Percentiles rank a stretch among this genome's conserved stretches.
Evolutionary conservation across 2,329 filamentous ascomycete genomes (phyloP).

Genomic region (Ophiocordyceps polyrhachis-furcata): DNA sequence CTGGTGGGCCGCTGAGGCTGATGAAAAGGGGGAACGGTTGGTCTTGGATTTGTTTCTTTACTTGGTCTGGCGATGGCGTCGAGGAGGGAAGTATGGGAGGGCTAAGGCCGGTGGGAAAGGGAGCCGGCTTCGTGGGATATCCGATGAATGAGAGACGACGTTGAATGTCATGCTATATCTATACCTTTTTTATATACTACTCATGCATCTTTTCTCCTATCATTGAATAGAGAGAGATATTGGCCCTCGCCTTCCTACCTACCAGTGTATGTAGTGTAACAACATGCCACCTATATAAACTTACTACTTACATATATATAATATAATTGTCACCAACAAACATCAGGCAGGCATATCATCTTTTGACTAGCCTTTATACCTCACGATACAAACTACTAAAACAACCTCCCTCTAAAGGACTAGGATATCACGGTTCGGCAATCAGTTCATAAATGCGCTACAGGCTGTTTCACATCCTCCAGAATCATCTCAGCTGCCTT

Average conservation of each 20-base stretch:
- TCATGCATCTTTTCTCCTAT: neutral
- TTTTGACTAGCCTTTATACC: too few species aligned
- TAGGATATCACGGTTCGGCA: too few species aligned
- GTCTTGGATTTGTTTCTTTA: neutral
- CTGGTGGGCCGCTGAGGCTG: constrained; percentile 7
- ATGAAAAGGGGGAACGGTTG: neutral
- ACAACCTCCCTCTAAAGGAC: too few species aligned
- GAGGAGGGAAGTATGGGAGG: neutral
- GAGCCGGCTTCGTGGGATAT: neutral
- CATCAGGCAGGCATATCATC: too few species aligned
- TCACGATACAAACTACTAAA: too few species aligned
- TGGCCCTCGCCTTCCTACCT: too few species aligned
- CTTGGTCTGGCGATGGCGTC: neutral
- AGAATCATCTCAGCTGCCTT: constrained; percentile 13
- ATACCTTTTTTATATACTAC: neutral
- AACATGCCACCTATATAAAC: too few species aligned
- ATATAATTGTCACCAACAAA: too few species aligned
- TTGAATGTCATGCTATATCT: neutral
- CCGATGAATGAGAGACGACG: neutral
- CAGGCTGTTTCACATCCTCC: constrained; percentile 6
- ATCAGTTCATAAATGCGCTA: neutral
- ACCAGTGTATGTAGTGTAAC: too few species aligned
- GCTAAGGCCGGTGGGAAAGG: neutral
- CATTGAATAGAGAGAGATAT: too few species aligned
- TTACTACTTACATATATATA: too few species aligned